Conservation (phyloP, 139 green algal genomes). For the Chlamydomonas urium region DNA sequence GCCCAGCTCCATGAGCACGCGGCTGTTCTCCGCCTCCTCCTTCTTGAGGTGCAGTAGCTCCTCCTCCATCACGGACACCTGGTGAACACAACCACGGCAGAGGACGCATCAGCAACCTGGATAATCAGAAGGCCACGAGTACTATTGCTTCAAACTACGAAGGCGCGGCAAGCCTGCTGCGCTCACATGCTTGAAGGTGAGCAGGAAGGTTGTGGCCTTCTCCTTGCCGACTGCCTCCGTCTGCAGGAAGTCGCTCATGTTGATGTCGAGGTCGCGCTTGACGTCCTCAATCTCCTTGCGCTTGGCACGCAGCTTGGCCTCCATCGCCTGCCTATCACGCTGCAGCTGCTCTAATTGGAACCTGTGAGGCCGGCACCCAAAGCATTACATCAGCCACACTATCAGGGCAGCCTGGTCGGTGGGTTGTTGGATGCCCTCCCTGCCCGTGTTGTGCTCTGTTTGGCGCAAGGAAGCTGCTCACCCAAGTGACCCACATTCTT, state of each 20-base stretch:
- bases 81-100: too few relatives aligned
- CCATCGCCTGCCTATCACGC: slow-evolving; percentile 17
- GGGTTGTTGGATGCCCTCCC: too few relatives aligned
- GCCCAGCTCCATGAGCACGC: slow-evolving; percentile 38
- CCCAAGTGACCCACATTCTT: too few relatives aligned
- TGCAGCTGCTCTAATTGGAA: slow-evolving; percentile 37
- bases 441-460: too few relatives aligned
- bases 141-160: too few relatives aligned
- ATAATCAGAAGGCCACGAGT: too few relatives aligned
- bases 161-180: not conserved
- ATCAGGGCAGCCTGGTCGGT: too few relatives aligned
- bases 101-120: too few relatives aligned
- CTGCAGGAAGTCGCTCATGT: slow-evolving; percentile 59
- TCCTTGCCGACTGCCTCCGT: slow-evolving; percentile 64
- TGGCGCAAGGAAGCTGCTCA: too few relatives aligned
- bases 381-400: too few relatives aligned
- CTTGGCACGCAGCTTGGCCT: slow-evolving; percentile 21
- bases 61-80: slow-evolving; percentile 45
- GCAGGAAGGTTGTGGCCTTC: slow-evolving; percentile 45
- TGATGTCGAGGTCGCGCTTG: slow-evolving; percentile 57
- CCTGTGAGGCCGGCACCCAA: too few relatives aligned
- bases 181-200: slow-evolving; percentile 48
- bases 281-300: slow-evolving; percentile 26
- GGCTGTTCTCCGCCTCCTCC: slow-evolving; percentile 43
- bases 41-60: slow-evolving; percentile 45